Conservation (phyloP, 495 filamentous ascomycete genomes). For the Penicillium paxilli region DNA sequence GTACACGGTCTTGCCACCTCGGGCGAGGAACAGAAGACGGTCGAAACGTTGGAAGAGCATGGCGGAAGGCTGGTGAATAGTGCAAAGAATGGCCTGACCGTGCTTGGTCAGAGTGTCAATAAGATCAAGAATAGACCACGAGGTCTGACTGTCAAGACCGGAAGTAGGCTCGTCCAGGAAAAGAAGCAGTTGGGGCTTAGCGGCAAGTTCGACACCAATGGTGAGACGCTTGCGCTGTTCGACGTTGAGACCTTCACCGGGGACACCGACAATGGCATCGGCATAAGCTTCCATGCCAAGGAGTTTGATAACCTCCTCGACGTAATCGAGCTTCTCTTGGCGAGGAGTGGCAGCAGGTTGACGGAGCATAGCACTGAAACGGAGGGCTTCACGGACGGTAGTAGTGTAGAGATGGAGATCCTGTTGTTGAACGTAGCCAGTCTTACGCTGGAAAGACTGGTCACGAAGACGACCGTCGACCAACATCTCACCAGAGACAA, state of each 20-base stretch:
- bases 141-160: slow-evolving; percentile 85
- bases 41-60: slow-evolving; percentile 97
- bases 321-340: slow-evolving; percentile 82
- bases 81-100: slow-evolving; percentile 91
- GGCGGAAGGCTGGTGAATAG: slow-evolving; percentile 93
- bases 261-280: slow-evolving; percentile 44
- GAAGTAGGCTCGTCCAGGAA: slow-evolving; percentile 78
- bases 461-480: slow-evolving; percentile 60
- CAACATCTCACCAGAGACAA: slow-evolving; percentile 54
- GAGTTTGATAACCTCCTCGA: slow-evolving; percentile 91
- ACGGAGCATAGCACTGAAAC: slow-evolving; percentile 81
- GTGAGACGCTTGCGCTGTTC: slow-evolving; percentile 88
- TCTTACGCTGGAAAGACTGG: slow-evolving; percentile 86
- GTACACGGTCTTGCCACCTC: slow-evolving; percentile 83
- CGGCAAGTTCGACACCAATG: slow-evolving; percentile 89
- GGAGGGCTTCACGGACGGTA: slow-evolving; percentile 81
- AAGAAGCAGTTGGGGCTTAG: slow-evolving; percentile 62
- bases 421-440: slow-evolving; percentile 94
- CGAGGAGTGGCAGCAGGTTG: slow-evolving; percentile 71
- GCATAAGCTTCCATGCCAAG: slow-evolving; percentile 71
- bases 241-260: slow-evolving; percentile 72
- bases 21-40: slow-evolving; percentile 78
- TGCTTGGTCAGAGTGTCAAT: slow-evolving; percentile 84
- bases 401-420: slow-evolving; percentile 86
- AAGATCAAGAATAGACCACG: slow-evolving; percentile 84